These are phyloP conservation scores for Schizopora paradoxa DNA, from an alignment of 1,284 basidiomycete genomes.

Conservation along the genomic window DNA sequence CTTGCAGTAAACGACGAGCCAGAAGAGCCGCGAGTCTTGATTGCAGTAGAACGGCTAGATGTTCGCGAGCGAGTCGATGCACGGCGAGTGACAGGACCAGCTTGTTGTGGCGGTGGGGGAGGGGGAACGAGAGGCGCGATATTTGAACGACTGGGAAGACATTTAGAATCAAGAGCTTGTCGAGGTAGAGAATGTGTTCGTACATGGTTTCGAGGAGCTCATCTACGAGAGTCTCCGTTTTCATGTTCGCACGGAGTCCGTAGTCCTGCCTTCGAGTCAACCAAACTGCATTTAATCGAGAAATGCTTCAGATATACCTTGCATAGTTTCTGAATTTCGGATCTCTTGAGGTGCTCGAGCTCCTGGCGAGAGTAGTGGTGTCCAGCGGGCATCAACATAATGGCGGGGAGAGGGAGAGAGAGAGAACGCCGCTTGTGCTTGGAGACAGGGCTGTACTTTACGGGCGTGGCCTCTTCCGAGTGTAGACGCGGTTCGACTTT, in stretches of 20 bases:
- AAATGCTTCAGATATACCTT: slow-evolving; percentile 43
- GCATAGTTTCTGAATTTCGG: slow-evolving; percentile 70
- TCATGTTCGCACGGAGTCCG: slow-evolving; percentile 73
- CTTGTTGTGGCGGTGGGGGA: not conserved
- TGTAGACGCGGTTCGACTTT: not conserved
- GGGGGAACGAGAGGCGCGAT: slow-evolving; percentile 14
- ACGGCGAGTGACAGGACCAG: slow-evolving; percentile 1
- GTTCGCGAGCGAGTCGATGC: slow-evolving; percentile 13
- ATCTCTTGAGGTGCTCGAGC: slow-evolving; percentile 47
- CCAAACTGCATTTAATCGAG: slow-evolving; percentile 1
- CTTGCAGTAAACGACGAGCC: slow-evolving; percentile 4
- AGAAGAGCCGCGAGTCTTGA: slow-evolving; percentile 12
- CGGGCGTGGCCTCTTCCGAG: not conserved
- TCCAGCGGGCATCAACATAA: slow-evolving; percentile 1
- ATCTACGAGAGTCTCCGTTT: slow-evolving; percentile 70
- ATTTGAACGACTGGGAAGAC: no score
- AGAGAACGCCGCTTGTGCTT: not conserved
- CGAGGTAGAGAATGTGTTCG: slow-evolving; percentile 18
- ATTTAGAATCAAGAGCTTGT: not conserved
- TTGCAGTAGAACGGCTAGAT: slow-evolving; percentile 6
- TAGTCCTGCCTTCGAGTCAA: slow-evolving; percentile 48
- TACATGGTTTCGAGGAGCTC: slow-evolving; percentile 55
- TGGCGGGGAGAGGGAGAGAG: not conserved
- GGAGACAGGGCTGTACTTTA: not conserved
- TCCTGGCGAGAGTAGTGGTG: slow-evolving; percentile 15